Conservation (phyloP, 2,329 filamentous ascomycete species). For the Fusarium sp. region DNA sequence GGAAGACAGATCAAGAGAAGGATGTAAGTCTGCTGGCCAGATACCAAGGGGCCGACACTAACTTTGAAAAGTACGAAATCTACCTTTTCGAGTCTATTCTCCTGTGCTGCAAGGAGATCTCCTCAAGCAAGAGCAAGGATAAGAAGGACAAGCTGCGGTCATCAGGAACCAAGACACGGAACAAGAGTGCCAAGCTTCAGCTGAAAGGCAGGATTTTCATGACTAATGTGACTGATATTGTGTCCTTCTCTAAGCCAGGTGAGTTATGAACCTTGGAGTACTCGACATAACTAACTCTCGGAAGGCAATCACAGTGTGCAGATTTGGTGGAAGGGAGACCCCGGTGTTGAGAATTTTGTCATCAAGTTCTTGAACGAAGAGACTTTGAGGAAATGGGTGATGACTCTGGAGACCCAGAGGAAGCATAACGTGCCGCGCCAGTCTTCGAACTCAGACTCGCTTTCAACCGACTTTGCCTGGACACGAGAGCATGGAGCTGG, state of each 20-base stretch:
- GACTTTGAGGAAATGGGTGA: constrained; percentile 90
- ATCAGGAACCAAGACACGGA: constrained; percentile 63
- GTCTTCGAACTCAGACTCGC: constrained; percentile 55
- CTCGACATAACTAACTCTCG: constrained; percentile 39
- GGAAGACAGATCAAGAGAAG: constrained; percentile 88
- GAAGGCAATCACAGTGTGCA: constrained; percentile 91
- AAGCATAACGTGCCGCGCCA: constrained; percentile 64
- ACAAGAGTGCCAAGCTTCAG: constrained; percentile 82
- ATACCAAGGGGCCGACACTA: constrained; percentile 41
- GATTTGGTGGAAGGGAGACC: constrained; percentile 98
- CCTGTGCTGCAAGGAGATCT: constrained; percentile 94
- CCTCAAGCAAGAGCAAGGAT: constrained; percentile 82
- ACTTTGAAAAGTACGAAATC: constrained; percentile 81
- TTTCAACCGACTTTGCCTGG: constrained; percentile 80
- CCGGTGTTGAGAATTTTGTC: constrained; percentile 93
- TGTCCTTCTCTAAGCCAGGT: constrained; percentile 89
- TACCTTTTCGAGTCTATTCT: constrained; percentile 96
- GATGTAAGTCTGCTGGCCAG: constrained; percentile 67
- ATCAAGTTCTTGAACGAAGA: constrained; percentile 94
- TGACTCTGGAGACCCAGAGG: constrained; percentile 79
- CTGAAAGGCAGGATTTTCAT: constrained; percentile 98
- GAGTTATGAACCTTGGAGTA: constrained; percentile 44
- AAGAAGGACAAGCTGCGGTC: constrained; percentile 73
- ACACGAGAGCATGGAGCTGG: constrained; percentile 71
- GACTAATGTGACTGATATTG: constrained; percentile 97